Base-by-base conservation (phyloP, 306 rosid genomes). In the Gastrolobium villosum region DNA sequence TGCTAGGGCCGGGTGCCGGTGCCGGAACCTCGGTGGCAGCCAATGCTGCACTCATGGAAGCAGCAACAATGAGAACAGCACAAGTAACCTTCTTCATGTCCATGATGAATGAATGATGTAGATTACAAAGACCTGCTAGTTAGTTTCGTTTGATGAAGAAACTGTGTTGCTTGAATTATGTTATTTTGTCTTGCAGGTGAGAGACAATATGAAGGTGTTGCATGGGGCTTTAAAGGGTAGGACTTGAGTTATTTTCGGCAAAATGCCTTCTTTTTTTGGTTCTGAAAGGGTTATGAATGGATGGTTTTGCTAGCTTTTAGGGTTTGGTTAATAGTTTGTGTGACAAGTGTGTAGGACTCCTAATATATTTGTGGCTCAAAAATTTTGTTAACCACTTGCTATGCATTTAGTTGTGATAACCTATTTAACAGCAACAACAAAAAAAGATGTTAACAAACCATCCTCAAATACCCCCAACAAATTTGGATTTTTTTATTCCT, bases 61-160 rank as follows among this genome's bases (percentile, higher is more conserved):
- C 77, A 7, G 84, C 84, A 5, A 48, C 86, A 8, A 89, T 8
- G 74, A 86, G 76, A 56, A 78, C 76, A 10, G 67, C 88, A 10
- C 79, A 80, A 9, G 82, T 14, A 63, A 85, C 76, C 72, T 81
- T 85, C 86, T 70, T 85, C 86, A 85, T 85, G 79, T 74, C 79
- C 86, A 85, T 85, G 81, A 78, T 64, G 39, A 11, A 6, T 11
- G 26, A 37, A 4, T 26, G 66, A 53, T 35, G 11, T 28, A 9
- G 9, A 35, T 31, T 55, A 37, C 0, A 26, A 48, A 81, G 83
- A 73, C 83, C 80, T 34, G 83, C 76, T 56, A 6, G 35, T 50
- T 39, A 36, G 40, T 15, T 1, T 70, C 30, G 0, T 30, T 57
- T 54, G 72, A n/a, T 65, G 66, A 63, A 5, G 41, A 28, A 41